Conservation (phyloP, 2,329 filamentous ascomycete species). For the Sarocladium kiliense region DNA sequence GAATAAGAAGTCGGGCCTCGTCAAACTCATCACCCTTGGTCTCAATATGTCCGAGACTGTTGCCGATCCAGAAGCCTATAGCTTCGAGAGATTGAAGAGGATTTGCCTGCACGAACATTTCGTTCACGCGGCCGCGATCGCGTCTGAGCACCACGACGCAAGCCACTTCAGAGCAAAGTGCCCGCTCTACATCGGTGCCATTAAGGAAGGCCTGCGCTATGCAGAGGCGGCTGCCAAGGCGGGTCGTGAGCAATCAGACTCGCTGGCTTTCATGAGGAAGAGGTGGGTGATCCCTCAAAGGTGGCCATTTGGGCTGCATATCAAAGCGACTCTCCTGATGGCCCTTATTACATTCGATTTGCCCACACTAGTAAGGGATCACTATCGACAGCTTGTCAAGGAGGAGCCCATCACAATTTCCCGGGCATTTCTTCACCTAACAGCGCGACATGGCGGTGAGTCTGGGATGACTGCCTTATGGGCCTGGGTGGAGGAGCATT, state of each 20-base stretch:
- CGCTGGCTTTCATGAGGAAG: background rate
- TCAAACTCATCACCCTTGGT: background rate
- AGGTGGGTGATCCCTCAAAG: no score
- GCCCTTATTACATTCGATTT: no score
- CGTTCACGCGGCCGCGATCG: no score
- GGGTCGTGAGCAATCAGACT: background rate
- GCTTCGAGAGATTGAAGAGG: background rate
- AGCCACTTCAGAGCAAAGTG: no score
- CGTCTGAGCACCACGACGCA: no score
- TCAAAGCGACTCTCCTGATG: no score
- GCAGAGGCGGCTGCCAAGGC: background rate
- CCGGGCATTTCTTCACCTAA: background rate
- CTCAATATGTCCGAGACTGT: background rate
- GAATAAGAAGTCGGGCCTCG: background rate
- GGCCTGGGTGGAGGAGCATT: background rate
- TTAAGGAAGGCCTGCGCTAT: no score
- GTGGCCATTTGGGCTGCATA: no score
- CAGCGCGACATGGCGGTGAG: background rate
- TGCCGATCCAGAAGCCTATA: background rate
- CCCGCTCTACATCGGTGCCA: no score
- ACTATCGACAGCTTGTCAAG: background rate
- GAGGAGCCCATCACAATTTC: background rate
- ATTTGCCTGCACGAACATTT: background rate
- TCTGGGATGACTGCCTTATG: background rate
- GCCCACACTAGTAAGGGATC: background rate